phyloP scores from a whole-genome alignment of 106 monocot genomes.

The Acanthochlamys bracteata region DNA sequence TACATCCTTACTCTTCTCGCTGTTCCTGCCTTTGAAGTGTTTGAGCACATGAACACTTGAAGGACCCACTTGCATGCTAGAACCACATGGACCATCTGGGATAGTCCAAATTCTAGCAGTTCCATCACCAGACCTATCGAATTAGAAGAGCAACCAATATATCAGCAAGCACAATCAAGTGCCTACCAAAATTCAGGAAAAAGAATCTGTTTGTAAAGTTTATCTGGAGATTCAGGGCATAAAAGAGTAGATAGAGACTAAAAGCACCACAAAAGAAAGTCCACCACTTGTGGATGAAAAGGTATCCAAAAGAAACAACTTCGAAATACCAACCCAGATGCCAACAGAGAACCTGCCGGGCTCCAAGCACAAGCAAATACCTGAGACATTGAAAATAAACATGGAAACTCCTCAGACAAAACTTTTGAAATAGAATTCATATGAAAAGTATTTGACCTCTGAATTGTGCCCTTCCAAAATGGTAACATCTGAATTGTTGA shows the following conservation, averaged over 20 bases:
- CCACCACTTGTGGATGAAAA: too few relatives aligned
- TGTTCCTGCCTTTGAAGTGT: conserved; percentile 90
- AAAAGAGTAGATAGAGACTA: too few relatives aligned
- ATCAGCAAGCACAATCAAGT: neutral
- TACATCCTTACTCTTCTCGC: conserved; percentile 98
- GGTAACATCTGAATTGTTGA: conserved; percentile 65
- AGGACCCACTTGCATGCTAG: conserved; percentile 27
- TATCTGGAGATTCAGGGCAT: too few relatives aligned
- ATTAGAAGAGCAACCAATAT: neutral
- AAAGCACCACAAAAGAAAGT: too few relatives aligned
- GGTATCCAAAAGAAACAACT: neutral
- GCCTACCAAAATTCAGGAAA: neutral
- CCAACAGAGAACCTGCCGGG: conserved; percentile 73
- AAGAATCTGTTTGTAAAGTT: too few relatives aligned
- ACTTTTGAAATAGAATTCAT: neutral
- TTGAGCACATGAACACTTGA: conserved; percentile 58
- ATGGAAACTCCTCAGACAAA: neutral
- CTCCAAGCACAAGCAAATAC: conserved; percentile 99
- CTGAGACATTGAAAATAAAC: conserved; percentile 18
- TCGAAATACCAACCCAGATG: conserved; percentile 69
- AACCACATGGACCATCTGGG: conserved; percentile 66
- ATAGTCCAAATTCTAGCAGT: conserved; percentile 96
- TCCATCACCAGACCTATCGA: conserved; percentile 86
- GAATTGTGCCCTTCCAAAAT: conserved; percentile 92
- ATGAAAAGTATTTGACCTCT: conserved; percentile 47